Conservation (phyloP, 345 rosid species). For the Nephelium lappaceum region DNA sequence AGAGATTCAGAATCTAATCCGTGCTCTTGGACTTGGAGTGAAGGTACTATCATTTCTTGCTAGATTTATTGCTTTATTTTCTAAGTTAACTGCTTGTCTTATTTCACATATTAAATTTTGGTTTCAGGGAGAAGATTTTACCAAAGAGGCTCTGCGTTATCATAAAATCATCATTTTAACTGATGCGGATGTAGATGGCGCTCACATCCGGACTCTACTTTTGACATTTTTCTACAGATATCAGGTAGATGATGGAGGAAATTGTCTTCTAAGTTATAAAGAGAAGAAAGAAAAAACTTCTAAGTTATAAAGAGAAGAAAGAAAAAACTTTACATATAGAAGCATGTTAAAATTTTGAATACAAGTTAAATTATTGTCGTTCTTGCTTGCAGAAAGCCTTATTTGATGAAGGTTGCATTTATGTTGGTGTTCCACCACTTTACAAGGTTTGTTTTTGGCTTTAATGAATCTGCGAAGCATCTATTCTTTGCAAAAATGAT, state of each 20-base stretch:
- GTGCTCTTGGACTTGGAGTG: slow-evolving; percentile 95
- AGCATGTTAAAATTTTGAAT: slow-evolving; percentile 6
- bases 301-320: not conserved
- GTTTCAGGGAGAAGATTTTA: slow-evolving; percentile 89
- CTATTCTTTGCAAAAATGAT: slow-evolving; percentile 9
- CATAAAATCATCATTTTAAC: slow-evolving; percentile 95
- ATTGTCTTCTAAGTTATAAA: not conserved
- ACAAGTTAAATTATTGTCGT: slow-evolving; percentile 22
- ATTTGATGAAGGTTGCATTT: slow-evolving; percentile 90
- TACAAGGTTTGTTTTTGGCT: slow-evolving; percentile 61
- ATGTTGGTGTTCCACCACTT: slow-evolving; percentile 98
- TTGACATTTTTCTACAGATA: slow-evolving; percentile 96
- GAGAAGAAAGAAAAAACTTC: not conserved
- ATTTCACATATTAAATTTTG: slow-evolving; percentile 17
- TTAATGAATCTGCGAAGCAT: slow-evolving; percentile 17
- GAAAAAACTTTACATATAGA: not conserved
- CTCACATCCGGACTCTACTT: slow-evolving; percentile 92
- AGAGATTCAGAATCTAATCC: slow-evolving; percentile 96
- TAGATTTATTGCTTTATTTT: slow-evolving; percentile 9
- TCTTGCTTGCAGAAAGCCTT: slow-evolving; percentile 68
- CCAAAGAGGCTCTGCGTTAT: slow-evolving; percentile 81
- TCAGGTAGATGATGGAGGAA: slow-evolving; percentile 58
- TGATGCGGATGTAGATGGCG: slow-evolving; percentile 99
- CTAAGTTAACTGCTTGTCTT: slow-evolving; percentile 17
- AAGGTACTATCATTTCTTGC: slow-evolving; percentile 52